A percentile compares a stretch with the other conserved stretches of the same genome.
Conservation (phyloP, 2,329 filamentous ascomycete species). For the Beauveria sp. region DNA sequence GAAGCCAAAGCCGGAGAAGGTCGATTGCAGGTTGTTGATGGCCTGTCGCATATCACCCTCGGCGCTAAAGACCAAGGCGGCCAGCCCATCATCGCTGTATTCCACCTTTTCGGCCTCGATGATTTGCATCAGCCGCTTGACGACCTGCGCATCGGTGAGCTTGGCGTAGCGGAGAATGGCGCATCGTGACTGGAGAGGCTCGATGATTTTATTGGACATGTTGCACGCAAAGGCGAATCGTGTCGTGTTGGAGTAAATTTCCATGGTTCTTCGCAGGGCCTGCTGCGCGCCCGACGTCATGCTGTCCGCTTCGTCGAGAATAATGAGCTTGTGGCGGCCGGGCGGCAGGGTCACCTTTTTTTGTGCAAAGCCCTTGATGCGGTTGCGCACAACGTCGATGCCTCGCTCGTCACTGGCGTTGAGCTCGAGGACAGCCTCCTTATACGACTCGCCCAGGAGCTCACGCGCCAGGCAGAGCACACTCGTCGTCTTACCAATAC, state of each 20-base stretch:
- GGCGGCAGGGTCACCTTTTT: conserved; percentile 97
- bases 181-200: conserved; percentile 94
- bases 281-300: conserved; percentile 98
- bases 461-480: conserved; percentile 89
- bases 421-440: conserved; percentile 92
- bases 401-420: conserved; percentile 95
- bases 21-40: conserved; percentile 96
- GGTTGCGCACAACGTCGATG: conserved; percentile 95
- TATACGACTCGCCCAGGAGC: conserved; percentile 85
- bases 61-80: conserved; percentile 92
- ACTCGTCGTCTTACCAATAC: conserved; percentile 97
- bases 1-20: conserved; percentile 86
- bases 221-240: conserved; percentile 98
- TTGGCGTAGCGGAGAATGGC: conserved; percentile 91
- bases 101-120: conserved; percentile 87
- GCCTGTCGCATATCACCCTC: conserved; percentile 99
- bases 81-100: conserved; percentile 86
- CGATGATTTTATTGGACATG: conserved; percentile 98
- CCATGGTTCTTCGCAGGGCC: conserved; percentile 91
- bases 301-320: conserved; percentile 94
- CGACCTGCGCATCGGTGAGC: conserved; percentile 85
- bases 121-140: conserved; percentile 85
- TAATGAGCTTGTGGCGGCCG: conserved; percentile 91
- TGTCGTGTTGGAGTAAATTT: conserved; percentile 95
- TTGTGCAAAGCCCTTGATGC: conserved; percentile 97